A percentile compares a stretch with the other conserved stretches of the same genome.
Evolutionary conservation across 2,329 filamentous ascomycete species (phyloP).

Genomic region (Amauroascus niger): DNA sequence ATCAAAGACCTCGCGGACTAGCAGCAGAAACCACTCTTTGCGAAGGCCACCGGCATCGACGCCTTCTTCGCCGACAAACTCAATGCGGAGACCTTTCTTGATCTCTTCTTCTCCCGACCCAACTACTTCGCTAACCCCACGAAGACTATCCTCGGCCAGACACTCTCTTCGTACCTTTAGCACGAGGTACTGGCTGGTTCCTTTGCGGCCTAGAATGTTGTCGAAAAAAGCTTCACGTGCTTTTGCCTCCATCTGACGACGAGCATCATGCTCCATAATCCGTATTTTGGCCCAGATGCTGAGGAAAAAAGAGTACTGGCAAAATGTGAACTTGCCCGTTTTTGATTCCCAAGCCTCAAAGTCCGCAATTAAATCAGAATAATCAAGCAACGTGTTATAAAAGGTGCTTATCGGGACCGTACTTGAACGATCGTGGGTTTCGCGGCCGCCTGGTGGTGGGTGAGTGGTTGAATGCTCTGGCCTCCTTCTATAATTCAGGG

Average conservation of each 20-base stretch:
- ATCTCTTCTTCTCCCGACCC: constrained; percentile 73
- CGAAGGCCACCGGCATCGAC: constrained; percentile 80
- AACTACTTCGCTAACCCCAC: constrained; percentile 73
- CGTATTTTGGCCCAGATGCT: constrained; percentile 89
- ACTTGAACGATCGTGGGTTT: constrained; percentile 35
- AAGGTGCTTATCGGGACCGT: constrained; percentile 74
- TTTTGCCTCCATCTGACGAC: constrained; percentile 79
- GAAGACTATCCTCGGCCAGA: constrained; percentile 77
- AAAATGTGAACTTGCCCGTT: constrained; percentile 69
- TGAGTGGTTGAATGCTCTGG: constrained; percentile 25
- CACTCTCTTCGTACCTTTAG: constrained; percentile 74
- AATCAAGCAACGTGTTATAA: constrained; percentile 78
- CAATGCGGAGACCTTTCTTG: constrained; percentile 79
- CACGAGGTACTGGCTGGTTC: constrained; percentile 66
- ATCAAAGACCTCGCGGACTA: constrained; percentile 83
- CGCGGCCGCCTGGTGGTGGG: constrained; percentile 22
- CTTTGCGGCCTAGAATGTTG: constrained; percentile 66
- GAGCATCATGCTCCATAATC: constrained; percentile 78
- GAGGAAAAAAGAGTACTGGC: constrained; percentile 83
- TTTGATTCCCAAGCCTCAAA: constrained; percentile 80
- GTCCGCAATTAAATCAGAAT: constrained; percentile 72
- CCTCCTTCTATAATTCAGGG: constrained; percentile 30
- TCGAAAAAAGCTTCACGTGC: constrained; percentile 85
- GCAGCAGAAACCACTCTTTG: constrained; percentile 89
- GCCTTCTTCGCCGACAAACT: constrained; percentile 80